A percentile compares a stretch with the other conserved stretches of the same genome.
These are phyloP conservation scores for Alternaria tenuissima DNA, from an alignment of 2,329 filamentous ascomycete species.

Conservation along the genomic window DNA sequence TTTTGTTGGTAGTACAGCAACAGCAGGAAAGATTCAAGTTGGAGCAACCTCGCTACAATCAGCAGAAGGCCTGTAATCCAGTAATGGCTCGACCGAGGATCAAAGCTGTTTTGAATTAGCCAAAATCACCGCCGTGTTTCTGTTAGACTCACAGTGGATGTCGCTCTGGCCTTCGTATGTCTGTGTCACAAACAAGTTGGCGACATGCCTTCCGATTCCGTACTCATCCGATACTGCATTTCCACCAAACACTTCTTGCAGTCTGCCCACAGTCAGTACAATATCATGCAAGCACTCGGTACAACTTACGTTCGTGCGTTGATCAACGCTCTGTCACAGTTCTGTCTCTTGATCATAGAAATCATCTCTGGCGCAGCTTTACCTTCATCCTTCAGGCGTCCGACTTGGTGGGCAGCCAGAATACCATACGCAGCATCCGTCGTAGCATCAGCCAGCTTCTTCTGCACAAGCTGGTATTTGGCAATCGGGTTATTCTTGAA, in stretches of 20 bases:
- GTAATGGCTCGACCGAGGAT: slow-evolving; percentile 63
- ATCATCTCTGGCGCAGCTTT: slow-evolving; percentile 95
- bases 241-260: slow-evolving; percentile 96
- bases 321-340: slow-evolving; percentile 87
- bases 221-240: slow-evolving; percentile 99
- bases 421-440: slow-evolving; percentile 93
- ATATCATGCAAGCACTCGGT: background rate
- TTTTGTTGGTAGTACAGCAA: slow-evolving; percentile 18
- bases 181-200: slow-evolving; percentile 96
- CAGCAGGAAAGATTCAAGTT: background rate
- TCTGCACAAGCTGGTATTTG: slow-evolving; percentile 96
- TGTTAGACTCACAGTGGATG: slow-evolving; percentile 79
- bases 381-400: slow-evolving; percentile 89
- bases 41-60: slow-evolving; percentile 27
- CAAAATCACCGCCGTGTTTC: slow-evolving; percentile 2
- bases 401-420: slow-evolving; percentile 89
- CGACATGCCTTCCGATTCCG: slow-evolving; percentile 90
- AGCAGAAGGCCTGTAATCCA: slow-evolving; percentile 82
- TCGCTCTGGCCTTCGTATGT: slow-evolving; percentile 99
- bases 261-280: slow-evolving; percentile 51
- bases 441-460: slow-evolving; percentile 92
- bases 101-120: slow-evolving; percentile 53
- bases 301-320: slow-evolving; percentile 72
- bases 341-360: slow-evolving; percentile 94
- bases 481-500: slow-evolving; percentile 96